Conservation (phyloP, 805 yeast genomes). For the Lachancea sp. region DNA sequence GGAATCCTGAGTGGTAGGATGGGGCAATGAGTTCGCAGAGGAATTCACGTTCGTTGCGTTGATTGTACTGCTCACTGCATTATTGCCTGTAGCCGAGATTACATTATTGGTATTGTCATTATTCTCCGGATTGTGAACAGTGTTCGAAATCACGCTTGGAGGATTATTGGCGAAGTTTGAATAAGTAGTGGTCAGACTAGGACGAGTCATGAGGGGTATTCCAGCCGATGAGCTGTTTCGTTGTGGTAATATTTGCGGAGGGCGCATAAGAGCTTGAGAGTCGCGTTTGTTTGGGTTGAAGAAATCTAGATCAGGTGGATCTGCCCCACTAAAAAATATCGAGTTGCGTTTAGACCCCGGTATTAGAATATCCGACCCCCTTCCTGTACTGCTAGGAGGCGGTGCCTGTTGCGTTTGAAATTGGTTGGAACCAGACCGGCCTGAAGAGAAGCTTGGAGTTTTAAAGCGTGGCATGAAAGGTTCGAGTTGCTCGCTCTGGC, state of each 20-base stretch:
- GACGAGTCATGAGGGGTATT: slow-evolving; percentile 19
- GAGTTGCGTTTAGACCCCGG: slow-evolving; percentile 27
- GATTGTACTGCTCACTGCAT: not conserved
- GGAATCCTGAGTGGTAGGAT: slow-evolving; percentile 6
- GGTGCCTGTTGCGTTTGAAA: slow-evolving; percentile 6
- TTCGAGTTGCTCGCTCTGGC: slow-evolving; percentile 47
- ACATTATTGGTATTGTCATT: slow-evolving; percentile 12
- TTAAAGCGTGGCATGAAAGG: slow-evolving; percentile 39
- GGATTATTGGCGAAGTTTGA: not conserved
- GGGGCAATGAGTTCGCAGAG: not conserved
- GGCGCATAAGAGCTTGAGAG: slow-evolving; percentile 11
- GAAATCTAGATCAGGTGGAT: slow-evolving; percentile 22
- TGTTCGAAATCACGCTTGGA: not conserved
- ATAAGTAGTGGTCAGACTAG: not conserved
- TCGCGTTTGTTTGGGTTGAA: slow-evolving; percentile 14
- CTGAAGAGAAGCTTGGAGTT: slow-evolving; percentile 19
- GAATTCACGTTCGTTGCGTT: slow-evolving; percentile 1
- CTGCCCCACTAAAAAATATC: slow-evolving; percentile 19
- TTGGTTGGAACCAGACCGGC: slow-evolving; percentile 8
- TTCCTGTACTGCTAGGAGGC: slow-evolving; percentile 2
- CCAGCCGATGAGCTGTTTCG: slow-evolving; percentile 6
- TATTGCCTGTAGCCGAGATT: not conserved
- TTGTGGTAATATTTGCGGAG: slow-evolving; percentile 10
- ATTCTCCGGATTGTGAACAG: not conserved
- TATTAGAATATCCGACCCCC: slow-evolving; percentile 12